Conservation (phyloP, 1,284 basidiomycete genomes). For the Taiwanofungus camphoratus region DNA sequence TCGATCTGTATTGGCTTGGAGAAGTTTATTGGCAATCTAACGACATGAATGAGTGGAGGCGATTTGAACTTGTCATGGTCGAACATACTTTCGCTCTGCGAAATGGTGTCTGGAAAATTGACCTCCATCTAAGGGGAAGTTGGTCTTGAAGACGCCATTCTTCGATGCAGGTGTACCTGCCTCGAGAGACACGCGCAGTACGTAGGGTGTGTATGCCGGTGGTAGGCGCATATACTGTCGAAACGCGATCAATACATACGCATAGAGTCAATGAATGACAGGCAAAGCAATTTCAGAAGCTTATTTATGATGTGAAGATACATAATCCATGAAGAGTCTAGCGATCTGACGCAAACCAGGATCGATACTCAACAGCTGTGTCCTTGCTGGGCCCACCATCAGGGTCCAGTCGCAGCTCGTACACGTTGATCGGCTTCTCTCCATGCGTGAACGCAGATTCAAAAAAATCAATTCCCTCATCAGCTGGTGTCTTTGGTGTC, state of each 20-base stretch:
- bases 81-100: conserved; percentile 68
- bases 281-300: no score
- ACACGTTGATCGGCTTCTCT: conserved; percentile 71
- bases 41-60: conserved; percentile 13
- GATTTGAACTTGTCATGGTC: not conserved
- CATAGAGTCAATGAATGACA: not conserved
- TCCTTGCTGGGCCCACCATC: conserved; percentile 87
- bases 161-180: conserved; percentile 85
- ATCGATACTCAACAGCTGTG: conserved; percentile 58
- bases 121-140: conserved; percentile 91
- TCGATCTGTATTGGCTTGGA: conserved; percentile 89
- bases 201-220: conserved; percentile 83
- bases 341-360: not conserved
- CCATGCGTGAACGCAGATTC: conserved; percentile 47
- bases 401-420: conserved; percentile 78
- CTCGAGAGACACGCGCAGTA: conserved; percentile 83
- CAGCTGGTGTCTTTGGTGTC: conserved; percentile 84
- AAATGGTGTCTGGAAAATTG: conserved; percentile 76
- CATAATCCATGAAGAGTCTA: no score
- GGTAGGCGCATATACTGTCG: conserved; percentile 91
- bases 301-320: no score
- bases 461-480: conserved; percentile 88
- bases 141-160: conserved; percentile 89
- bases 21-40: conserved; percentile 73
- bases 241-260: conserved; percentile 5